Evolutionary conservation across 306 rosid species (phyloP).

Genomic region (Dicorynia guianensis): DNA sequence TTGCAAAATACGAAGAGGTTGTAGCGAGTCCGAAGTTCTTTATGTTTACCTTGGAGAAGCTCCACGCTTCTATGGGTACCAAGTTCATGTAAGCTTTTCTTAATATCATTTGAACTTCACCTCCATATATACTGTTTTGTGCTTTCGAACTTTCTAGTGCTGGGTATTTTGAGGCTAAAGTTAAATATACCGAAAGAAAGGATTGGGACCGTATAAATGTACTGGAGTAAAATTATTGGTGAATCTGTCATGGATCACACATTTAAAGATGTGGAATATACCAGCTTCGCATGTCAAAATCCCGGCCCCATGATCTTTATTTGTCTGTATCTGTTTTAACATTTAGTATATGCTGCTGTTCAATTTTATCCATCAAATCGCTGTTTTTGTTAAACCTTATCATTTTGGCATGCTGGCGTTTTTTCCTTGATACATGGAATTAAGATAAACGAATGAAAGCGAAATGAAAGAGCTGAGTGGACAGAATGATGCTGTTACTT

Average conservation of each 20-base stretch:
- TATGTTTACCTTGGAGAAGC: constrained; percentile 72
- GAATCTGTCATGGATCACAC: constrained; percentile 8
- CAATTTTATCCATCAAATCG: not conserved
- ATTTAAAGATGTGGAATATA: constrained; percentile 16
- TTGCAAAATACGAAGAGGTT: constrained; percentile 67
- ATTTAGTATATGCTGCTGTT: constrained; percentile 14
- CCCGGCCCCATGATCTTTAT: constrained; percentile 10
- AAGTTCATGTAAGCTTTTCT: constrained; percentile 77
- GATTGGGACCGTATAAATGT: constrained; percentile 20
- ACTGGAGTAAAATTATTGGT: constrained; percentile 2
- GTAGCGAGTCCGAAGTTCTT: constrained; percentile 61
- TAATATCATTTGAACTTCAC: not conserved
- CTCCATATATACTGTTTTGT: not conserved
- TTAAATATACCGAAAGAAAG: constrained; percentile 1
- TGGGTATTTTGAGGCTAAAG: not conserved
- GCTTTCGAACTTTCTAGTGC: not conserved
- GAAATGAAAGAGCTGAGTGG: not conserved
- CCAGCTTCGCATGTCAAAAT: constrained; percentile 8
- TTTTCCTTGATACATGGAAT: not conserved
- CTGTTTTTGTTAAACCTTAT: not conserved
- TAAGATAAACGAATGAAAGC: not conserved
- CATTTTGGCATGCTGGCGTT: not conserved
- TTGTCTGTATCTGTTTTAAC: constrained; percentile 22
- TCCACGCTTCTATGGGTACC: constrained; percentile 74
- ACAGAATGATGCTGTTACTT: not conserved